Conservation (phyloP, 1,139 yeast species). For the Spencermartinsiella ligniputridi region DNA sequence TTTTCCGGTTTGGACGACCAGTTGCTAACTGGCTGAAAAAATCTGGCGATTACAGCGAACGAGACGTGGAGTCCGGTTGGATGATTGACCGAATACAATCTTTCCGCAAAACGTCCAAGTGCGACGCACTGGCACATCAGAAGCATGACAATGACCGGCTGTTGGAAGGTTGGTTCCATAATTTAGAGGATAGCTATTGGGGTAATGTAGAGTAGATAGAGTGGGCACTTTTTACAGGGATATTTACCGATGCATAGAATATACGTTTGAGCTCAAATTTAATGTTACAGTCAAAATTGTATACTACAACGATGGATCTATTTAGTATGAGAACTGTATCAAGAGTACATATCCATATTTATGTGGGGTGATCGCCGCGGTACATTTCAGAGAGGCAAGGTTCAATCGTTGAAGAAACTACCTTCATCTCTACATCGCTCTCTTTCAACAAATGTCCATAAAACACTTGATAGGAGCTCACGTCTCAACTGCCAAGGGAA, state of each 20-base stretch:
- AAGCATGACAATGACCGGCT: slow-evolving; percentile 13
- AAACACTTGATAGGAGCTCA: slow-evolving; percentile 30
- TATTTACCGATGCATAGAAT: no score
- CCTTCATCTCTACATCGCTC: no score
- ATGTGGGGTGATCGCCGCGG: no score
- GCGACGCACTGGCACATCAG: slow-evolving; percentile 22
- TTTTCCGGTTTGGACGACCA: slow-evolving; percentile 19
- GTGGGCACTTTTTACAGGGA: no score
- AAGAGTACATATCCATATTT: no score
- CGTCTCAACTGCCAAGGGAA: slow-evolving; percentile 35
- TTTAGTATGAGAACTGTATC: no score
- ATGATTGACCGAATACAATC: slow-evolving; percentile 30
- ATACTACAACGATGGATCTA: no score
- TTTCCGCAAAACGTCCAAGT: slow-evolving; percentile 21
- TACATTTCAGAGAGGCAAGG: no score
- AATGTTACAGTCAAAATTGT: no score
- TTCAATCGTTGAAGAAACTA: no score
- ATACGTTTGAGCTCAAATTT: no score
- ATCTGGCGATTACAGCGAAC: slow-evolving; percentile 1
- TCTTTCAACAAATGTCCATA: neutral
- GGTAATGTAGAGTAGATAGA: no score
- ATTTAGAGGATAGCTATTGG: neutral
- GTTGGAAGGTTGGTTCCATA: slow-evolving; percentile 20
- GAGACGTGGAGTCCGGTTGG: slow-evolving; percentile 27
- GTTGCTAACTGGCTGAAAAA: slow-evolving; percentile 11